Evolutionary conservation across 2,329 filamentous ascomycete genomes (phyloP).

Genomic region (Ilyonectria mors-panacis): DNA sequence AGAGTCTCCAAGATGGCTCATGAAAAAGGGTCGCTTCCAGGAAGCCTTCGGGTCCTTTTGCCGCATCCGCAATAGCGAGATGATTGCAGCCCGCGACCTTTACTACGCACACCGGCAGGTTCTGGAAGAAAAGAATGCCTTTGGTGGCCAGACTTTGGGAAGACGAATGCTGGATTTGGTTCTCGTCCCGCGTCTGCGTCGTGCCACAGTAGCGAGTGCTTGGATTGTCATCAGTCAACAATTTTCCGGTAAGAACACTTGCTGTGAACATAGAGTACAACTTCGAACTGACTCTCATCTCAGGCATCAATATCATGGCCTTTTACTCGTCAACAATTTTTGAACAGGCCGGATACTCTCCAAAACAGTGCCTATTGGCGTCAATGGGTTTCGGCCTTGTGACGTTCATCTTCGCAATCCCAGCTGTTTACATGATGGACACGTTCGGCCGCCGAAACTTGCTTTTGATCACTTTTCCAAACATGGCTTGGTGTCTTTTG

Average conservation of each 20-base stretch:
- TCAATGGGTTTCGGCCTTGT: slow-evolving; percentile 69
- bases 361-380: slow-evolving; percentile 59
- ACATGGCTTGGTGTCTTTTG: slow-evolving; percentile 51
- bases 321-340: slow-evolving; percentile 68
- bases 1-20: slow-evolving; percentile 76
- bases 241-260: slow-evolving; percentile 42
- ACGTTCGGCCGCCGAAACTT: slow-evolving; percentile 65
- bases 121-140: slow-evolving; percentile 51
- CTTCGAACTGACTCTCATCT: neutral
- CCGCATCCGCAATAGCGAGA: slow-evolving; percentile 68
- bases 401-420: slow-evolving; percentile 67
- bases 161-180: slow-evolving; percentile 63
- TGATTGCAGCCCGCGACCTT: slow-evolving; percentile 74
- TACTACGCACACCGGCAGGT: slow-evolving; percentile 63
- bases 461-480: slow-evolving; percentile 51
- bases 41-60: slow-evolving; percentile 70
- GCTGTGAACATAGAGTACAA: neutral
- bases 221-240: slow-evolving; percentile 53
- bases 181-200: slow-evolving; percentile 61
- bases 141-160: slow-evolving; percentile 53
- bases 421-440: slow-evolving; percentile 69
- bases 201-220: slow-evolving; percentile 55
- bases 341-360: slow-evolving; percentile 59
- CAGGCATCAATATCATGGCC: slow-evolving; percentile 54
- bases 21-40: slow-evolving; percentile 70